Base-by-base conservation (phyloP, 78 protist genomes). In the Protostelium mycophagum region DNA sequence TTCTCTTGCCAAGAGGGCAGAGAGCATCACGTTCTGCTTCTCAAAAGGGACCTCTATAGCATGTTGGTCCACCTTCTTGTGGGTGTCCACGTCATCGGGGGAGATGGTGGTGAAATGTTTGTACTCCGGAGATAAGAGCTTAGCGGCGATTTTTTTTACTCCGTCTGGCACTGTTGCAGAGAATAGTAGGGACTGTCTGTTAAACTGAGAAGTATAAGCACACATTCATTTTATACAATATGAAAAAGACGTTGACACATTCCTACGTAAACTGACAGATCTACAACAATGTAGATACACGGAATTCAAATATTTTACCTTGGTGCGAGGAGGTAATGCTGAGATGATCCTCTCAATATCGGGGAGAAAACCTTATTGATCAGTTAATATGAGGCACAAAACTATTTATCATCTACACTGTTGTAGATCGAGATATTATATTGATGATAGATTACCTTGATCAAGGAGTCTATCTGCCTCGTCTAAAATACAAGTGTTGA, bases 381-480 rank as follows among this genome's bases (percentile, higher is more conserved):
- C 73, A 16, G 16, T 25, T 51, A 16, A 51, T 16, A 51, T 16
- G 73, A 51, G 73, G 73, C 5, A 51, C 31, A 51, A n/a, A n/a
- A n/a, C n/a, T n/a, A n/a, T n/a, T n/a, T n/a, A n/a, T n/a, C n/a
- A n/a, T n/a, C n/a, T n/a, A n/a, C n/a, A n/a, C n/a, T n/a, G n/a
- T n/a, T n/a, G n/a, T n/a, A n/a, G n/a, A n/a, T n/a, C n/a, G n/a
- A n/a, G n/a, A n/a, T n/a, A n/a, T n/a, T n/a, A n/a, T n/a, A n/a
- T n/a, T n/a, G n/a, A n/a, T n/a, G 73, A 51, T 51, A 16, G 16
- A 51, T 51, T 16, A 51, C 73, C 73, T 51, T 51, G 73, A 16
- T 97, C 98, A 1, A 99, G 93, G 86, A 98, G 92, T 16, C 99
- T 92, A 88, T 99, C 99, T 5, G 99, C 99, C 90, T 99, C 99